phyloP scores from a whole-genome alignment of 148 eudicot species.

The Silene uniflora region DNA sequence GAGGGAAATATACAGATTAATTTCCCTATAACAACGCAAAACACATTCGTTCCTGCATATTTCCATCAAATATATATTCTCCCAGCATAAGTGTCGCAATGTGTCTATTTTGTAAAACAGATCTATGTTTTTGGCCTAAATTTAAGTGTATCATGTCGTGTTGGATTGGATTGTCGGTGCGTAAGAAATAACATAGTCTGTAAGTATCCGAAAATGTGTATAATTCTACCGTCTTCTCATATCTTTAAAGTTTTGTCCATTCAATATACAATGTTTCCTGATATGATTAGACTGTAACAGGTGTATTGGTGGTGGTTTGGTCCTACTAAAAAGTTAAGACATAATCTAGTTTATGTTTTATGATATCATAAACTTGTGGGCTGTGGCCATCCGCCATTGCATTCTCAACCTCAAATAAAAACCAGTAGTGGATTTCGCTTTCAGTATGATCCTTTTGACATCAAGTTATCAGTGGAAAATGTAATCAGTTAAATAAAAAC shows the following conservation, averaged over 20 bases:
- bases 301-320: conserved; percentile 14
- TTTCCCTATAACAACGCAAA: no score
- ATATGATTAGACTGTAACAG: conserved; percentile 9
- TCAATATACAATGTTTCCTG: conserved; percentile 4
- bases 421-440: conserved; percentile 20
- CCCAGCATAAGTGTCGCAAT: no score
- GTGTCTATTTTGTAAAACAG: no score
- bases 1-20: no score
- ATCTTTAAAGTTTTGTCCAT: conserved; percentile 9
- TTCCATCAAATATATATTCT: no score
- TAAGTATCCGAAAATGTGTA: neutral
- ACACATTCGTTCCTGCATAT: no score
- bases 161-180: no score
- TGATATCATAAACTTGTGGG: conserved; percentile 20
- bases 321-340: conserved; percentile 24
- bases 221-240: neutral
- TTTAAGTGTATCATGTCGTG: no score
- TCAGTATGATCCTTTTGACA: conserved; percentile 12
- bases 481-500: neutral
- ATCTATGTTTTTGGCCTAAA: no score
- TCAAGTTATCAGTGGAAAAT: neutral
- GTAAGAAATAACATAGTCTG: conserved; percentile 6
- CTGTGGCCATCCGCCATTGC: conserved; percentile 9
- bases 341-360: conserved; percentile 13
- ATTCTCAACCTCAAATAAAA: conserved; percentile 15